These are phyloP conservation scores for Leptomonas seymouri DNA, from an alignment of 208 protist species.

Conservation along the genomic window DNA sequence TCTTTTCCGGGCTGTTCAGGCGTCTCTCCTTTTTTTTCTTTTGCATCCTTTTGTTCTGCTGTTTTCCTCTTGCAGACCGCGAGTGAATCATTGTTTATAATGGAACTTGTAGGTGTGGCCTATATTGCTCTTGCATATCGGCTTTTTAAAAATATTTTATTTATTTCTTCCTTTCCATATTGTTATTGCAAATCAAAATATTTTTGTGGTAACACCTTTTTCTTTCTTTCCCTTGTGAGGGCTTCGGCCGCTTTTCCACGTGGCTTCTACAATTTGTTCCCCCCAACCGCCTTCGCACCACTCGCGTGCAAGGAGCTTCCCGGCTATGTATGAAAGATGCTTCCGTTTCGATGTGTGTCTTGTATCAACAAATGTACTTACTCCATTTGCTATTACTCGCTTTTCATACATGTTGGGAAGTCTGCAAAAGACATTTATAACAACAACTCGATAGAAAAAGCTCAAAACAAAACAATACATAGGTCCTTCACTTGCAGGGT, in stretches of 20 bases:
- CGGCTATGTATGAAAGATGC: neutral
- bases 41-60: slow-evolving; percentile 3
- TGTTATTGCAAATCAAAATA: neutral
- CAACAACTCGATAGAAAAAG: neutral
- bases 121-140: neutral
- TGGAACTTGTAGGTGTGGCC: neutral
- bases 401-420: slow-evolving; percentile 4
- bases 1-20: neutral
- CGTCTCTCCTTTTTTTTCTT: slow-evolving; percentile 8
- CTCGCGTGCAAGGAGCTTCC: neutral
- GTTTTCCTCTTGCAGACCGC: neutral
- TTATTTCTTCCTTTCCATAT: neutral
- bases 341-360: neutral
- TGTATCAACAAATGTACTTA: slow-evolving; percentile 1
- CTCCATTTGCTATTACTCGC: neutral
- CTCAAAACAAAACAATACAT: neutral
- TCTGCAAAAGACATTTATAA: neutral
- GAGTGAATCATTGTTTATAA: neutral
- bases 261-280: neutral
- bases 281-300: neutral
- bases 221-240: neutral
- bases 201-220: neutral
- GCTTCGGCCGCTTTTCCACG: neutral
- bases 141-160: neutral
- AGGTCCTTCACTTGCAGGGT: neutral